phyloP scores from a whole-genome alignment of 1,284 basidiomycete genomes.

The Hemileia vastatrix region DNA sequence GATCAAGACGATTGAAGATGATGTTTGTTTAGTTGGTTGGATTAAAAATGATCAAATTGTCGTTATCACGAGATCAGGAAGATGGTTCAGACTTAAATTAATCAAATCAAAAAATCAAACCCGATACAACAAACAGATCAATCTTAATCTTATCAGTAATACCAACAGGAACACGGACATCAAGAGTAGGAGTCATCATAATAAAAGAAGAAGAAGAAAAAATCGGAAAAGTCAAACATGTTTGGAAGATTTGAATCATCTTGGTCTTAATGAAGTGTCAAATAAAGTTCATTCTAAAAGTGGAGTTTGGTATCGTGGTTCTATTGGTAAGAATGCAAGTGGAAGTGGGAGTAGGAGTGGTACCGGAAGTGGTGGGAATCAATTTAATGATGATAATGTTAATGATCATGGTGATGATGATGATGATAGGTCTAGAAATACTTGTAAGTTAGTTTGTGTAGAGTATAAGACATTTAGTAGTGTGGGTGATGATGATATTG shows the following conservation, averaged over 20 bases:
- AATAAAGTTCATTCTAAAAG: not conserved
- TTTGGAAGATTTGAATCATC: not conserved
- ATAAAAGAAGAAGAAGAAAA: too few species aligned
- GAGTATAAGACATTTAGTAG: too few species aligned
- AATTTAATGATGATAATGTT: constrained; percentile 13
- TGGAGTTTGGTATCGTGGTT: not conserved
- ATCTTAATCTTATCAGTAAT: not conserved
- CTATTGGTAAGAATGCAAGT: not conserved
- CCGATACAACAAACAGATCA: not conserved
- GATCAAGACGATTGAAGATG: constrained; percentile 29
- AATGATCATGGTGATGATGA: constrained; percentile 2
- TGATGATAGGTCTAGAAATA: too few species aligned
- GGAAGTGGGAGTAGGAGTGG: not conserved
- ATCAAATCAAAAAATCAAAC: not conserved
- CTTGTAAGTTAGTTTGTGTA: too few species aligned
- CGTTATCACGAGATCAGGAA: constrained; percentile 19
- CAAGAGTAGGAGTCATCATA: too few species aligned
- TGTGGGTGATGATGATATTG: too few species aligned
- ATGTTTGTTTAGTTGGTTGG: constrained; percentile 32
- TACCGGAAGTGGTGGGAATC: constrained; percentile 11
- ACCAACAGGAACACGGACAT: too few species aligned
- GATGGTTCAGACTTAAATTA: constrained; percentile 15
- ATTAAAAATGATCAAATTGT: constrained; percentile 20
- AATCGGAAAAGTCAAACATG: too few species aligned
- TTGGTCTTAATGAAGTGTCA: not conserved